Percentiles rank a stretch among this genome's conserved stretches.
These are phyloP conservation scores for Corymbia maculata DNA, from an alignment of 345 rosid genomes.

Conservation along the genomic window DNA sequence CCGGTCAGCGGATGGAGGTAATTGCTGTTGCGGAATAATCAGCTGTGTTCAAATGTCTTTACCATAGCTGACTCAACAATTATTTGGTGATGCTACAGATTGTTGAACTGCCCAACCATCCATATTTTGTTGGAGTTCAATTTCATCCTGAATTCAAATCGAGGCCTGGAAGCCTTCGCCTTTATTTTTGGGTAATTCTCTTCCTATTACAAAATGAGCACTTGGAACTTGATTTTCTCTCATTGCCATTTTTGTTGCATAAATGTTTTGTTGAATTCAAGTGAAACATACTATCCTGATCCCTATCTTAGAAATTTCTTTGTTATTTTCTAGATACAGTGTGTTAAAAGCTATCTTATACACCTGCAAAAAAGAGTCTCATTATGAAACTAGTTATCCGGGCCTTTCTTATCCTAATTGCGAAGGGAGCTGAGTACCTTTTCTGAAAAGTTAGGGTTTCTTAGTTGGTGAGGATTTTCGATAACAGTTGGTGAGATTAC, in stretches of 20 bases:
- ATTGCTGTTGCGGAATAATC: neutral
- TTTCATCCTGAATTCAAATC: constrained; percentile 97
- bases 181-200: constrained; percentile 60
- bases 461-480: neutral
- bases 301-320: neutral
- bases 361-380: neutral
- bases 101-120: constrained; percentile 60
- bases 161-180: constrained; percentile 92
- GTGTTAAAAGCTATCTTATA: neutral
- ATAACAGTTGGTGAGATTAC: neutral
- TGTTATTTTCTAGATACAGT: neutral
- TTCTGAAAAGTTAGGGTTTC: neutral
- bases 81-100: constrained; percentile 29
- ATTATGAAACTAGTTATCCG: neutral
- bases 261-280: neutral
- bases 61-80: neutral
- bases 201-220: neutral
- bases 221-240: neutral
- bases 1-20: constrained; percentile 89
- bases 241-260: neutral
- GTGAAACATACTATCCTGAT: neutral
- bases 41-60: neutral
- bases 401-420: neutral
- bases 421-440: neutral
- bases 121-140: constrained; percentile 73